Evolutionary conservation across 352 stramenopile genomes (phyloP), one percentile per base, ranked within the genome.

Genomic region (Phytophthora syringae): DNA sequence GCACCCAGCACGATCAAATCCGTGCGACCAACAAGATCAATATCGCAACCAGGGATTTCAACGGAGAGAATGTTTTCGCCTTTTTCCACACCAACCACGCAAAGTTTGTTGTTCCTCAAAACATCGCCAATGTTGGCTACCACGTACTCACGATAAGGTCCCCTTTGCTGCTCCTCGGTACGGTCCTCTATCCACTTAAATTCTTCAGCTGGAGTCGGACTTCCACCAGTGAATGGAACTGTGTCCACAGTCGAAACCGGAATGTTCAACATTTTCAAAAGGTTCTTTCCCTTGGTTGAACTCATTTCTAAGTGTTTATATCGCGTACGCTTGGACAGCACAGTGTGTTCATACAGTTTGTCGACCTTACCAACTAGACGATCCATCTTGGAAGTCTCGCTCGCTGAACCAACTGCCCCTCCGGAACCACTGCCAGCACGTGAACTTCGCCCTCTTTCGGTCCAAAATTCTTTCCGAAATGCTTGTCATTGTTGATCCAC

Each of bases 1-100:
- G 73, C 53, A 67, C 70, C 75, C 52, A 83, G 58, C 42, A 86
- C 39, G 62, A 86, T 57, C 3, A 86, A 18, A 67, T 86, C 69
- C 3, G 75, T 75, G 7, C 65, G 69, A 53, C 72, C 77, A 72
- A 22, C 15, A 52, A 82, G 57, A 21, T 76, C 48, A 64, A 84
- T 75, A 10, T 72, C 25, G 42, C 24, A 48, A 67, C 51, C 71
- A 68, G 66, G 58, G 24, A 82, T 34, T 54, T n/a, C 7, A 63
- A 67, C 72, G 27, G 9, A 72, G 39, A 84, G 70, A 18, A 84
- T 64, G 18, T 76, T 42, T n/a, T 45, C 16, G 22, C 24, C 28
- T 51, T 73, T 57, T 52, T 75, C 71, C 52, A 81, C 68, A 16
- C 44, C 57, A 28, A 77, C 0, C 51, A 84, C 69, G 44, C 69